Evolutionary conservation across 305 asterid genomes (phyloP), one percentile per base, ranked within the genome.

Genomic region (Fraxinus nigra): DNA sequence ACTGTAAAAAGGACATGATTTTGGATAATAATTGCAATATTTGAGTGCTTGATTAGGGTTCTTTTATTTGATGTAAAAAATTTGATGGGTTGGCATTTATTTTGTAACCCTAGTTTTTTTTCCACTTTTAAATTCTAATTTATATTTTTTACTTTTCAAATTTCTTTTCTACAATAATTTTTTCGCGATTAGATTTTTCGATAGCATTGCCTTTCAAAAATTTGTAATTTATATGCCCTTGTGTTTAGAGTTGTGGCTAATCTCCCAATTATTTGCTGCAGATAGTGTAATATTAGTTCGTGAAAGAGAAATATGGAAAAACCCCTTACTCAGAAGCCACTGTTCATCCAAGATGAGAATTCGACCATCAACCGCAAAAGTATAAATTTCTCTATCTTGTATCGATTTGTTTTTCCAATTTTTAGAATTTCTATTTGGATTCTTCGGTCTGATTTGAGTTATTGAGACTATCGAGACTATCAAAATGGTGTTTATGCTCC

Each of bases 291-390:
- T 35, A 77, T 38, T 6, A 28, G 72, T 54, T 77, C 80, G 51
- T 67, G 79, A 33, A 75, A 34, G 37, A 37, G 83, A 86, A 84
- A 73, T 61, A 91, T 93, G 97, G 95, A 92, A 83, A 88, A 85
- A 65, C 90, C 91, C 69, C 80, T 91, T 77, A 48, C 84, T 75
- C 87, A 87, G 32, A 90, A 88, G 83, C 93, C 94, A 13, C 85
- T 91, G 72, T 88, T 84, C 83, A 88, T 90, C 76, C 92, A 86
- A 79, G 95, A 91, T 46, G 94, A 93, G 79, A 93, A 89, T 72
- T 82, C 85, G 65, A 80, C 79, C 54, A 8, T 88, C 40, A 83
- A 35, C 51, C 80, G 54, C 24, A 91, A 90, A 90, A 89, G 97
- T 93, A 88, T n/a, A 16, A 24, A 43, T 67, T 18, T 3, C 46